Evolutionary conservation across 768 basidiomycete species (phyloP), one percentile per base, ranked within the genome.

Genomic region (Suillus plorans): DNA sequence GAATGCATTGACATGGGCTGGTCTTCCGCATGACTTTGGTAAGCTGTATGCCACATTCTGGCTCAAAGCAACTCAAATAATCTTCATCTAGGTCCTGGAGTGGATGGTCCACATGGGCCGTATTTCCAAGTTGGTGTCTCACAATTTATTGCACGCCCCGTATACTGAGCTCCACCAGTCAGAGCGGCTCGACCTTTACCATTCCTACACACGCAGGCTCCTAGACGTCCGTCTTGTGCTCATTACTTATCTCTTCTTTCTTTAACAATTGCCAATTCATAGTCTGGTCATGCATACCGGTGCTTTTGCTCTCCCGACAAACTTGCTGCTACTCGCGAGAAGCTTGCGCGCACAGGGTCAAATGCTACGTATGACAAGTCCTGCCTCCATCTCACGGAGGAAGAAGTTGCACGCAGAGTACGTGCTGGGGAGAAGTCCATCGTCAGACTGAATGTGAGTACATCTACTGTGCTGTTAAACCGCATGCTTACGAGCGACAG

Each of bases 1-100:
- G 62, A 80, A 80, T 20, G 89, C 90, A 4, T 77, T 99, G 63
- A 84, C 87, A 18, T 99, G 97, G 97, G 93, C 96, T 60, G 94
- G 94, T 9, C 77, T 99, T 28, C 83, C 92, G 9, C 97, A 92
- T 74, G 97, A 99, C 73, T 90, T 90, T 79, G 97, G 97, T 94
- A 62, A 56, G 49, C 44, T 36, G 5, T 9, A 39, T 31, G 5
- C 44, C 28, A 25, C 13, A 16, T 42, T 61, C 28, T 5, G n/a
- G 18, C 36, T 5, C 39, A 4, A 22, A 42, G 16, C 25, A 36
- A 25, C 61, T 72, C 44, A 73, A 50, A 53, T 22, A 25, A 7
- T 13, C 7, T 28, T 60, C 37, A 39, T 55, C 36, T 68, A 97
- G 94, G 95, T 62, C 95, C 95, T 2, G 91, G 87, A 34, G 83